phyloP scores from a whole-genome alignment of 306 rosid genomes.

The Prunus kanzakura region DNA sequence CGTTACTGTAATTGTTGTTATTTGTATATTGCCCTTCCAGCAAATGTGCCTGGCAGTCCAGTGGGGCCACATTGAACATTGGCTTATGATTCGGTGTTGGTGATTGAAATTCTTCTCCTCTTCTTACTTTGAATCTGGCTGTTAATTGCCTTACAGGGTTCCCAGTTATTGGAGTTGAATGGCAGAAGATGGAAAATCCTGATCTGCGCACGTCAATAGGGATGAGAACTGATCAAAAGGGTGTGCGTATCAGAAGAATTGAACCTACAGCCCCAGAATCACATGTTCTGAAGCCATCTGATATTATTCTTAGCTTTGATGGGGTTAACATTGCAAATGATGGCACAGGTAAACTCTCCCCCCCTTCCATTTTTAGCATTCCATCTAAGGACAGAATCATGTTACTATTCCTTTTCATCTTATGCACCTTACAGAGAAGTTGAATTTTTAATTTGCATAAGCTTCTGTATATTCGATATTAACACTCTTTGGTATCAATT shows the following conservation, averaged over 20 bases:
- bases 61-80: neutral
- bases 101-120: neutral
- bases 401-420: neutral
- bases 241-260: slow-evolving; percentile 79
- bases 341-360: slow-evolving; percentile 57
- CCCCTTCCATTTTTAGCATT: no score
- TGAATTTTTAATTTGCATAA: neutral
- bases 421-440: neutral
- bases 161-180: slow-evolving; percentile 76
- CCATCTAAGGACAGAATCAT: neutral
- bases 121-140: slow-evolving; percentile 4
- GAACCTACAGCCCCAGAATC: slow-evolving; percentile 82
- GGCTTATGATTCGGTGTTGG: neutral
- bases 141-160: slow-evolving; percentile 41
- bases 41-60: neutral
- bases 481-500: slow-evolving; percentile 10
- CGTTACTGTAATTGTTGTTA: neutral
- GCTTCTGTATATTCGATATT: neutral
- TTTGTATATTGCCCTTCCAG: neutral
- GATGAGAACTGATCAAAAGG: slow-evolving; percentile 72
- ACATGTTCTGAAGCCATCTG: slow-evolving; percentile 64
- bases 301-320: slow-evolving; percentile 79
- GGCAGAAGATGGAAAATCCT: slow-evolving; percentile 96
- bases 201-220: slow-evolving; percentile 63
- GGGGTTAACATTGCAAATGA: slow-evolving; percentile 77